phyloP scores from a whole-genome alignment of 2,329 filamentous ascomycete genomes.

The Domatiomyces globalis region DNA sequence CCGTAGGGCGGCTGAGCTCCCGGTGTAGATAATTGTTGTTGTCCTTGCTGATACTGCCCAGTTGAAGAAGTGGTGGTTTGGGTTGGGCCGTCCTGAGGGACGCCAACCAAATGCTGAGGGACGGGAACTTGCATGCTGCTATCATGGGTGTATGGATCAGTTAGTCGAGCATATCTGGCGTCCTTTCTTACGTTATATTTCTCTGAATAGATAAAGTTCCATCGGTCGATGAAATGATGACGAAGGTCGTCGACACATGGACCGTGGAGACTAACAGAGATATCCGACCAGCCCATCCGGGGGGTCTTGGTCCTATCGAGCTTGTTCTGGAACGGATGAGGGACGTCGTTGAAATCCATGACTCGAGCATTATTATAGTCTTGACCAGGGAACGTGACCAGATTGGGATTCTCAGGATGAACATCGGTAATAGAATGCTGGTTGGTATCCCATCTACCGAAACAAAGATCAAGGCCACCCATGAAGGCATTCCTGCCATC shows the following conservation, averaged over 20 bases:
- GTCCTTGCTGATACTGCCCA: constrained; percentile 9
- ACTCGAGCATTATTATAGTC: constrained; percentile 84
- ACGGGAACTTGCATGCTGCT: not conserved
- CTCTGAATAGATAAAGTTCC: constrained; percentile 78
- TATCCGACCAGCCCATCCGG: constrained; percentile 87
- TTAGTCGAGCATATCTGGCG: constrained; percentile 32
- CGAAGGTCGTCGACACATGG: constrained; percentile 61
- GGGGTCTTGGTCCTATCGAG: constrained; percentile 65
- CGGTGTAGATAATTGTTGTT: constrained; percentile 9
- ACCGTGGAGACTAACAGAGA: constrained; percentile 62
- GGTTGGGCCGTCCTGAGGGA: not conserved
- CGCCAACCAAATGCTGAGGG: not conserved
- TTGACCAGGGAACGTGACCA: constrained; percentile 72
- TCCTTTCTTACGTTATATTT: constrained; percentile 56
- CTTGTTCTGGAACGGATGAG: constrained; percentile 73
- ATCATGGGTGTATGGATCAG: constrained; percentile 20
- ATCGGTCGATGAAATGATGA: constrained; percentile 69
- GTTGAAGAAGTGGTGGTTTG: too few species aligned
- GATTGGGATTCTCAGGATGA: constrained; percentile 61
- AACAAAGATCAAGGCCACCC: constrained; percentile 80
- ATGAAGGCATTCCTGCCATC: constrained; percentile 75
- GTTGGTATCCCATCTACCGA: constrained; percentile 78
- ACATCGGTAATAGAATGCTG: constrained; percentile 73
- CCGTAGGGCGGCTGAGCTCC: constrained; percentile 1
- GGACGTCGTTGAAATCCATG: constrained; percentile 65